Percentiles rank a stretch among this genome's conserved stretches.
Conservation (phyloP, 1,139 yeast genomes). For the Nadsonia commutata region DNA sequence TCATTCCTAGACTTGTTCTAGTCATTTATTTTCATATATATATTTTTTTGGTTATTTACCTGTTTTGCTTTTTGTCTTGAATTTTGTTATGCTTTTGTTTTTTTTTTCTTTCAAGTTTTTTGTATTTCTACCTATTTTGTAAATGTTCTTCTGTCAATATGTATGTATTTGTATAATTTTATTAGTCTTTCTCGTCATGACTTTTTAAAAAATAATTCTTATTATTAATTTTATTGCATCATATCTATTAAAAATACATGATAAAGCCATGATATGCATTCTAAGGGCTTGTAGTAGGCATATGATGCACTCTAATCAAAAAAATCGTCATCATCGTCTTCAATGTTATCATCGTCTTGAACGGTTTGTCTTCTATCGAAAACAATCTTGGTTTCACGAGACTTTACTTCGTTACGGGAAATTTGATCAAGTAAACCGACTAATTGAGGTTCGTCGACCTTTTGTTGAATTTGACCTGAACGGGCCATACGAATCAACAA, state of each 20-base stretch:
- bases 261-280: too few relatives aligned
- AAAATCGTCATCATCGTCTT: slow-evolving; percentile 22
- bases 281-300: too few relatives aligned
- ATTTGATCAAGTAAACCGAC: slow-evolving; percentile 74
- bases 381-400: slow-evolving; percentile 46
- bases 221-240: too few relatives aligned
- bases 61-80: too few relatives aligned
- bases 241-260: too few relatives aligned
- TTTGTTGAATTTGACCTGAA: slow-evolving; percentile 61
- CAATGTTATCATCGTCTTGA: slow-evolving; percentile 14
- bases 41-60: too few relatives aligned
- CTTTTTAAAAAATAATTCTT: not conserved
- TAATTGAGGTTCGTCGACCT: slow-evolving; percentile 63
- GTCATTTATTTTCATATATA: too few relatives aligned
- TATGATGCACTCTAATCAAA: slow-evolving; percentile 22
- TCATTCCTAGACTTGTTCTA: too few relatives aligned
- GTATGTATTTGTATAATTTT: not conserved
- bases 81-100: not conserved
- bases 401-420: slow-evolving; percentile 60
- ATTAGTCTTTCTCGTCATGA: not conserved
- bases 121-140: not conserved
- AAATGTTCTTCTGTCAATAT: not conserved
- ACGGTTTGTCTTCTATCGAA: slow-evolving; percentile 15
- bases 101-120: not conserved
- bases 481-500: slow-evolving; percentile 60